Conservation (phyloP, 2,329 filamentous ascomycete species). For the Beauveria asiatica region DNA sequence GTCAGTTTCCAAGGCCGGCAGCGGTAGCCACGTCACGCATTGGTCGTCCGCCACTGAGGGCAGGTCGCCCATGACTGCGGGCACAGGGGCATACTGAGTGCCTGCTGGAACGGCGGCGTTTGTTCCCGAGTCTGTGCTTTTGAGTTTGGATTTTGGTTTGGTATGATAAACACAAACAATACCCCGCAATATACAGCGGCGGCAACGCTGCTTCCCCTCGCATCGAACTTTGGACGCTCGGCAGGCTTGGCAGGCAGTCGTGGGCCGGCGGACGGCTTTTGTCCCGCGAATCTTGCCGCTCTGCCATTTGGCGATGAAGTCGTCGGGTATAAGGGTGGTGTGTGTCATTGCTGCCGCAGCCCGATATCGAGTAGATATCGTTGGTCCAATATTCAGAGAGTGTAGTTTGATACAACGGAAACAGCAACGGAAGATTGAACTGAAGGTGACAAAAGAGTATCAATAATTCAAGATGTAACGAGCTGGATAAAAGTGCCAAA, state of each 20-base stretch:
- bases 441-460: too few relatives aligned
- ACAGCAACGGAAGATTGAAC: neutral
- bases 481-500: too few relatives aligned
- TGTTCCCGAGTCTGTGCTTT: neutral
- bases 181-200: neutral
- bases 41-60: neutral
- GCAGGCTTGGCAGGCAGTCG: neutral
- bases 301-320: conserved; percentile 1
- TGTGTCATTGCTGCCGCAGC: neutral
- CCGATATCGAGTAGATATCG: too few relatives aligned
- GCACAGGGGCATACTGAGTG: too few relatives aligned
- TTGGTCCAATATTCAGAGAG: too few relatives aligned
- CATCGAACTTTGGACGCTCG: neutral
- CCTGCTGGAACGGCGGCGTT: neutral
- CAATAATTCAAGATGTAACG: too few relatives aligned
- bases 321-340: neutral
- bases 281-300: neutral
- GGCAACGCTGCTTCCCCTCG: neutral
- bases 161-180: neutral
- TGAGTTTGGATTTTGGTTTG: neutral
- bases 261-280: neutral
- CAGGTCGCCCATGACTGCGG: neutral
- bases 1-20: neutral
- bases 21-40: neutral
- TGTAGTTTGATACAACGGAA: neutral